Evolutionary conservation across 2,329 filamentous ascomycete genomes (phyloP), one percentile per base, ranked within the genome.

Genomic region (Ophiostoma tasmaniense): DNA sequence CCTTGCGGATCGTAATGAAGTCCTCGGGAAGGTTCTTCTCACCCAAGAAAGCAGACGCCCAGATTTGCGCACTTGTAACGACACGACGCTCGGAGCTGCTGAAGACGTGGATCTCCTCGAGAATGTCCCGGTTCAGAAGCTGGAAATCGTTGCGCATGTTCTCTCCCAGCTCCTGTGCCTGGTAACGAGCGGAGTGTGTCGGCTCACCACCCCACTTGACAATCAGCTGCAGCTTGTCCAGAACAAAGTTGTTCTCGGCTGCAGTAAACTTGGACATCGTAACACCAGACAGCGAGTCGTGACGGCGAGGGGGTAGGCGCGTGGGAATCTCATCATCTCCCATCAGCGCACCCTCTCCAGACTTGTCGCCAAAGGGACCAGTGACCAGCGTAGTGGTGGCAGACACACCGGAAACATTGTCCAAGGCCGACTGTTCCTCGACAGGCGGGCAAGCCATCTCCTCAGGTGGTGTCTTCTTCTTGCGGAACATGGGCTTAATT

Each of bases 201-300:
- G 96, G 95, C 77, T 99, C 95, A 55, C 95, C 95, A 73, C 95
- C 95, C 96, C 95, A 99, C 77, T 99, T 99, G 79, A 99, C 95
- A 74, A 99, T 96, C 52, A 99, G 85, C 77, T 99, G 95, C 42
- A 99, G 82, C 78, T 99, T 99, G 77, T 99, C 96, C 1, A 99
- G 84, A 1, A 97, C 90, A 66, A 98, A 84, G 75, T 93, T 93
- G 76, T 98, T 93, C 76, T 98, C 95, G 20, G 89, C 92, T 0
- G 95, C 94, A 7, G 94, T 95, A 71, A 96, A 96, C 71, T 96
- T 90, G 28, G 94, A 98, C 81, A 97, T 90, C 0, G 93, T 97
- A 7, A 96, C 87, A 20, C 91, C 94, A 1, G 92, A 93, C 70
- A 96, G 85, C 0, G 94, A 97, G 75, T 97, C 92, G 71, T 91